phyloP scores from a whole-genome alignment of 257 asterid species.

The Handroanthus guayacan region DNA sequence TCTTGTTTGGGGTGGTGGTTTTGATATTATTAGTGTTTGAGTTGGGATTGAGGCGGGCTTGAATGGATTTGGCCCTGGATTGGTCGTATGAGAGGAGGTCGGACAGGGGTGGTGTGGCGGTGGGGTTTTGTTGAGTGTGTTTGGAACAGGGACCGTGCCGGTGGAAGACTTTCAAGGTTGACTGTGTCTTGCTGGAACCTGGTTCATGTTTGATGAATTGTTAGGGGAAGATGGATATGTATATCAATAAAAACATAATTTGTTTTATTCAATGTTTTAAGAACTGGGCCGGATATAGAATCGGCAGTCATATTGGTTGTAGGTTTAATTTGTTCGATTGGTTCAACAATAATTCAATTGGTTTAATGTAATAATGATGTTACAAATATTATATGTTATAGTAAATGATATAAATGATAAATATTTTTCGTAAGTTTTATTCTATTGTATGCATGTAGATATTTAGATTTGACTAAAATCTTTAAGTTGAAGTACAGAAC shows the following conservation, averaged over 20 bases:
- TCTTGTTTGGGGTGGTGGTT: neutral
- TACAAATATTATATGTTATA: too few species aligned
- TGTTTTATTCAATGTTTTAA: too few species aligned
- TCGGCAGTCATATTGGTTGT: too few species aligned
- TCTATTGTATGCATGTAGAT: too few species aligned
- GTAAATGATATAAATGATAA: too few species aligned
- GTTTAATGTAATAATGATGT: too few species aligned
- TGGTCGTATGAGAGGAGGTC: slow-evolving; percentile 62
- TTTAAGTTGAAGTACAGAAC: too few species aligned
- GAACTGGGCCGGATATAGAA: too few species aligned
- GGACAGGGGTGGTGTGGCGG: slow-evolving; percentile 38
- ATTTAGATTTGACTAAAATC: too few species aligned
- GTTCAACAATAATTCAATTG: too few species aligned
- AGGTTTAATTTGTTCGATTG: too few species aligned
- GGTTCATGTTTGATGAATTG: slow-evolving; percentile 12
- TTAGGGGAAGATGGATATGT: neutral
- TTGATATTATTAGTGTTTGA: slow-evolving; percentile 19
- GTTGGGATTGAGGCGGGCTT: slow-evolving; percentile 41
- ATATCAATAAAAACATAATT: neutral
- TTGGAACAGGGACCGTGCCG: slow-evolving; percentile 66
- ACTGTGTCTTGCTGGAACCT: slow-evolving; percentile 56
- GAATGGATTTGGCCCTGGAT: slow-evolving; percentile 60
- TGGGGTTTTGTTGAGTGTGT: slow-evolving; percentile 26
- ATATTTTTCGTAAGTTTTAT: too few species aligned
- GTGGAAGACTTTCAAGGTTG: slow-evolving; percentile 61